Evolutionary conservation across 2,329 filamentous ascomycete genomes (phyloP).

Genomic region (Arachnopeziza araneosa): DNA sequence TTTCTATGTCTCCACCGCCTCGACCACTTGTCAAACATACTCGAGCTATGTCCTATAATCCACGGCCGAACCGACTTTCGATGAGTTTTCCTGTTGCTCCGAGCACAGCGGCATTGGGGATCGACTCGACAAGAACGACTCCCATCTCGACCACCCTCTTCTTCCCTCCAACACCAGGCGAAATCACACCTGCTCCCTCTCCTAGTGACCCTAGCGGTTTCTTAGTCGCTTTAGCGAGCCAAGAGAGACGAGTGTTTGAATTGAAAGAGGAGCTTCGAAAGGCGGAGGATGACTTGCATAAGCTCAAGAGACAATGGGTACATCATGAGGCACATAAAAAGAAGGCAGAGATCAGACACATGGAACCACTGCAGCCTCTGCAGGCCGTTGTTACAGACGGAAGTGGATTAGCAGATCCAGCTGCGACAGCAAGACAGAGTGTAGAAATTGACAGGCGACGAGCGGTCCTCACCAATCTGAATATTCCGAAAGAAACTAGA

Average conservation of each 20-base stretch:
- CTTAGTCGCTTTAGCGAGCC: conserved; percentile 83
- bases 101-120: conserved; percentile 15
- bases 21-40: conserved; percentile 15
- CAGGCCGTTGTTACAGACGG: conserved; percentile 25
- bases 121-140: conserved; percentile 24
- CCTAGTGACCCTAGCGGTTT: conserved; percentile 41
- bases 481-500: conserved; percentile 38
- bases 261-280: conserved; percentile 81
- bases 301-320: conserved; percentile 80
- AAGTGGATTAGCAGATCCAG: conserved; percentile 19
- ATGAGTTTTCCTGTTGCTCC: conserved; percentile 30
- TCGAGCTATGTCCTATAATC: conserved; percentile 25
- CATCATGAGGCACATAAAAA: conserved; percentile 72
- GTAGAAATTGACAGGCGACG: conserved; percentile 69
- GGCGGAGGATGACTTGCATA: conserved; percentile 71
- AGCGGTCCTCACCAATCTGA: conserved; percentile 51
- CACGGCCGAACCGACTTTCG: conserved; percentile 28
- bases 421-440: conserved; percentile 29
- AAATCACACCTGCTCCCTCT: conserved; percentile 18
- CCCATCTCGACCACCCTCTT: conserved; percentile 24
- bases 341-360: conserved; percentile 56
- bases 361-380: conserved; percentile 53
- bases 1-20: conserved; percentile 23
- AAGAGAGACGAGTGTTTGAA: conserved; percentile 87
- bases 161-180: conserved; percentile 24